Conservation (phyloP, 139 green algal genomes). For the Spirogloea muscicola region DNA sequence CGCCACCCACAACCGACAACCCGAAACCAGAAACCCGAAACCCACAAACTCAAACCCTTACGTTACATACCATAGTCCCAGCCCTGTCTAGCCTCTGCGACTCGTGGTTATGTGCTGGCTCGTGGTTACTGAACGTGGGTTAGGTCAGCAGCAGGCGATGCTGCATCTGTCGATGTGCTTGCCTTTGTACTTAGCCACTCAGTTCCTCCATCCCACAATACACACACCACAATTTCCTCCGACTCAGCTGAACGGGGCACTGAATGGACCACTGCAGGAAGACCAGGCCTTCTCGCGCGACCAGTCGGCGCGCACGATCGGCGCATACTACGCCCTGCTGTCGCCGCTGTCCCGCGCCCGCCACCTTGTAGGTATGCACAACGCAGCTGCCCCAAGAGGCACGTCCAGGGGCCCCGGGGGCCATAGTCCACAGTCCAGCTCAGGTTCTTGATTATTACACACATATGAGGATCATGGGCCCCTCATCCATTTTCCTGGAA, state of each 20-base stretch:
- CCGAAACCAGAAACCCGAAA: not conserved
- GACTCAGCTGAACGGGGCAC: no score
- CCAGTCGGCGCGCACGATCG: slow-evolving; percentile 11
- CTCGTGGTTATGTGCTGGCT: not conserved
- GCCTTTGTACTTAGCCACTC: not conserved
- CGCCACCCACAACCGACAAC: no score
- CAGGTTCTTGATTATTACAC: not conserved
- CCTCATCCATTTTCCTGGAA: not conserved
- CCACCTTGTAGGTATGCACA: slow-evolving; percentile 6
- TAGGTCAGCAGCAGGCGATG: not conserved
- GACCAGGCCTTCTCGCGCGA: slow-evolving; percentile 15
- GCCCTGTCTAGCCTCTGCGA: not conserved
- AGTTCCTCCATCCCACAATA: no score
- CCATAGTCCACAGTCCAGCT: not conserved
- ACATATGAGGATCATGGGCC: not conserved
- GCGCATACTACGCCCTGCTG: slow-evolving; percentile 27
- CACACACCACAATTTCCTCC: no score
- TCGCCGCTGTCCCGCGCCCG: slow-evolving; percentile 8
- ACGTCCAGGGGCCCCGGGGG: not conserved
- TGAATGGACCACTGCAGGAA: not conserved
- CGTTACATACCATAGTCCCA: not conserved
- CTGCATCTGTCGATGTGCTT: not conserved
- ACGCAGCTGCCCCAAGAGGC: not conserved
- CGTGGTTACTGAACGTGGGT: not conserved
- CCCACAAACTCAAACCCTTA: not conserved